These are phyloP conservation scores for Carnegiea gigantea DNA, from an alignment of 179 eudicot species.

Conservation along the genomic window DNA sequence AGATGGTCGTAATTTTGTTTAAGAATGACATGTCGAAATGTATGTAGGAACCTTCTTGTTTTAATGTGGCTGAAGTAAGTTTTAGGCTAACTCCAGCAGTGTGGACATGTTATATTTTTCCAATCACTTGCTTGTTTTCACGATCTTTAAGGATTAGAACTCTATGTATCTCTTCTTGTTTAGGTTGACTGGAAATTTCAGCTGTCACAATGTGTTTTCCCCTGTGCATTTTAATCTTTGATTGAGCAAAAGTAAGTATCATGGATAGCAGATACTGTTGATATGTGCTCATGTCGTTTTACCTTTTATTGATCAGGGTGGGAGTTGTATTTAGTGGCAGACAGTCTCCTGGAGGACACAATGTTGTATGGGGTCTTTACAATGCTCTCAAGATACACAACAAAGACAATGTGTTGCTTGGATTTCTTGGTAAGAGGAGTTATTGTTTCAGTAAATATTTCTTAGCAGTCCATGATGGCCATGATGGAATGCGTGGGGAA, in stretches of 20 bases:
- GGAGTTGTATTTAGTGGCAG: conserved; percentile 96
- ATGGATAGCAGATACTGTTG: not conserved
- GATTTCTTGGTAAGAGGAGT: conserved; percentile 72
- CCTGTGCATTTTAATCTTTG: not conserved
- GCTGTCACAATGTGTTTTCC: not conserved
- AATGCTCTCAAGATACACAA: conserved; percentile 85
- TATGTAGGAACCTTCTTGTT: not conserved
- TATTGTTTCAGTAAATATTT: not conserved
- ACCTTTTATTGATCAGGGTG: conserved; percentile 49
- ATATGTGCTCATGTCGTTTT: conserved; percentile 14
- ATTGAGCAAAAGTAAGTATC: not conserved
- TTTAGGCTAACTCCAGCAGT: not conserved
- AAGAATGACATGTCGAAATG: not conserved
- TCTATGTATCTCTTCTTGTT: not conserved
- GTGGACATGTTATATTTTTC: not conserved
- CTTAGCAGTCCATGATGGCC: not conserved
- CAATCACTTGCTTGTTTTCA: not conserved
- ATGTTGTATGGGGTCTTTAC: conserved; percentile 94
- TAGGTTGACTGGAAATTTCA: not conserved
- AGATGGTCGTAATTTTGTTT: not conserved
- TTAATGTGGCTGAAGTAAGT: conserved; percentile 2
- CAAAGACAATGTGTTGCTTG: conserved; percentile 68
- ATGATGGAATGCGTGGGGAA: not conserved
- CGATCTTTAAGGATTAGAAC: not conserved
- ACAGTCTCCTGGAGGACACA: conserved; percentile 99